Conservation (phyloP, 2,329 filamentous ascomycete species). For the Ascosphaera aggregata region DNA sequence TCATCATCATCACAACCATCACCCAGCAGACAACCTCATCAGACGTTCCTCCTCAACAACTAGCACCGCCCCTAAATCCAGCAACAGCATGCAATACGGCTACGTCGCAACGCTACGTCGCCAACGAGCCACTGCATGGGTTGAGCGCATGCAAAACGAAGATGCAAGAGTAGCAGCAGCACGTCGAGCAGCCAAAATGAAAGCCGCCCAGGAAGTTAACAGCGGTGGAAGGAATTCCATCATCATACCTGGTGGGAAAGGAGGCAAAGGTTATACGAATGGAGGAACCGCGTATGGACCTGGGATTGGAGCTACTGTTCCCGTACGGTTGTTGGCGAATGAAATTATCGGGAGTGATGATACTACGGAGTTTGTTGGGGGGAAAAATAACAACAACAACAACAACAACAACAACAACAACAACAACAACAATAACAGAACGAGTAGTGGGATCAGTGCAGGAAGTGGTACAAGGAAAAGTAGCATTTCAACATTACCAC, state of each 20-base stretch:
- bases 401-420: slow-evolving; percentile 35
- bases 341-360: slow-evolving; percentile 80
- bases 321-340: slow-evolving; percentile 77
- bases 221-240: slow-evolving; percentile 35
- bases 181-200: slow-evolving; percentile 66
- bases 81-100: slow-evolving; percentile 39
- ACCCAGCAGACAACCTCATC: slow-evolving; percentile 13
- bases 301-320: slow-evolving; percentile 54
- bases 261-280: slow-evolving; percentile 79
- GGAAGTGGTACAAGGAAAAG: slow-evolving; percentile 9
- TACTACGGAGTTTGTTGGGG: slow-evolving; percentile 41
- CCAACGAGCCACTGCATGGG: slow-evolving; percentile 98
- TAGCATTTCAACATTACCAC: slow-evolving; percentile 26
- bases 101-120: slow-evolving; percentile 93
- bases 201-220: slow-evolving; percentile 63
- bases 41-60: slow-evolving; percentile 63
- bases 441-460: slow-evolving; percentile 21
- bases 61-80: slow-evolving; percentile 43
- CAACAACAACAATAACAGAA: slow-evolving; percentile 27
- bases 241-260: slow-evolving; percentile 38
- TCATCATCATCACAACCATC: too few species aligned
- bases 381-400: slow-evolving; percentile 21
- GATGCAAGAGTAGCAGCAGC: slow-evolving; percentile 65
- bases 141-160: slow-evolving; percentile 78
- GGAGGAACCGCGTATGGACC: slow-evolving; percentile 59